Evolutionary conservation across 306 rosid species (phyloP), one percentile per base, ranked within the genome.

Genomic region (Castanea mollissima): DNA sequence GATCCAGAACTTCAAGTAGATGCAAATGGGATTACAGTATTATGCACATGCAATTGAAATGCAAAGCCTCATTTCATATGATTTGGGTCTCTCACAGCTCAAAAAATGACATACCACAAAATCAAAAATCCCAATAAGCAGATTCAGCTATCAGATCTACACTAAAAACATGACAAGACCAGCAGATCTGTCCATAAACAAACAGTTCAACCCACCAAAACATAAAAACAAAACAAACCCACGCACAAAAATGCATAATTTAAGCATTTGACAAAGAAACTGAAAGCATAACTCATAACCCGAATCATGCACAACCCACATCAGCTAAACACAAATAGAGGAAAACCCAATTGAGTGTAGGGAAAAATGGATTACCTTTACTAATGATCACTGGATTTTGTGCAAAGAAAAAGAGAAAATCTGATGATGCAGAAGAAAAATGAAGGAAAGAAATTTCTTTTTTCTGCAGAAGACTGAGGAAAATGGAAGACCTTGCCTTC

Each of bases 91-190:
- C 59, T 12, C 19, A 12, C 63, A 52, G 6, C 73, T 60, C 64
- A 68, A 10, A 23, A 20, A 15, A 55, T 11, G 68, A 65, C 79
- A 83, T 49, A 60, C 15, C 12, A n/a, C 1, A 76, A 59, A 81
- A 70, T 80, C 76, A 46, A 63, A 74, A 81, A 35, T 57, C 76
- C 34, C 63, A 19, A 2, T 3, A 64, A 71, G 72, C 34, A 25
- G 76, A 78, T 23, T 55, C 34, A 54, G 18, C 71, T 20, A 64
- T 70, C 87, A 90, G 89, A 88, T 87, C 91, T 79, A 77, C 64
- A 69, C 62, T 55, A 75, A 49, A 21, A 69, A 13, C 51, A 65
- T 46, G 54, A 58, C 55, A 82, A 54, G 77, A 77, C 58, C 82
- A 76, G 59, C 71, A 76, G 91, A 84, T 87, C 91, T 76, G 81